Evolutionary conservation across 1,284 basidiomycete genomes (phyloP), one percentile per base, ranked within the genome.

Genomic region (Microbotryum scabiosae): DNA sequence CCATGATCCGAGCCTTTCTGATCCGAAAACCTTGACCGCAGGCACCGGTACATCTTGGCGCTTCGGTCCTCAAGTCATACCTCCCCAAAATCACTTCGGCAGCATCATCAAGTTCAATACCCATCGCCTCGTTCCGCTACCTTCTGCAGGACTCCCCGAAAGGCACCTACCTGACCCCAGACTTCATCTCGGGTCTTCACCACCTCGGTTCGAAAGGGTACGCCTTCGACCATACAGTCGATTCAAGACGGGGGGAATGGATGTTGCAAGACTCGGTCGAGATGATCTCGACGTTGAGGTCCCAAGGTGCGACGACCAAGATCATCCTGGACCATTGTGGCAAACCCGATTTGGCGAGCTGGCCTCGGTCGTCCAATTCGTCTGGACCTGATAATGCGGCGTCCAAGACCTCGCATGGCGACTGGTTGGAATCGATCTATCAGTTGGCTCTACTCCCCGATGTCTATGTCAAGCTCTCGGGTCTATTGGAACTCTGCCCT

Each of bases 241-340:
- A 68, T 20, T 50, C 55, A 3, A 51, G 53, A n/a, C 59, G 18
- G 49, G 56, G 18, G 7, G 25, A 54, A 25, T 21, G 52, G 25
- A 25, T 46, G 23, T 54, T 54, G 16, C 32, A 26, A 26, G 43
- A 25, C 4, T 10, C 20, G 23, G 5, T 46, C n/a, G 54, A 56
- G 16, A 51, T 48, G 8, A 61, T 67, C 25, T 53, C 55, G 25
- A 56, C 51, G 28, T 56, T 60, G 12, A 2, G 54, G 57, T 5
- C 65, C 62, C 30, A 44, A 47, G 20, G 48, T 23, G 2, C 49
- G 28, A 0, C 25, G 50, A 62, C 65, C 0, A 30, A 46, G 4
- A 62, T 67, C 54, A 63, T 67, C 36, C 30, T 67, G 44, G 66
- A 68, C 49, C 66, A 68, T 41, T 66, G 63, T 26, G 60, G 60